Conservation (phyloP, 257 asterid species). For the Linderniella brevidens region DNA sequence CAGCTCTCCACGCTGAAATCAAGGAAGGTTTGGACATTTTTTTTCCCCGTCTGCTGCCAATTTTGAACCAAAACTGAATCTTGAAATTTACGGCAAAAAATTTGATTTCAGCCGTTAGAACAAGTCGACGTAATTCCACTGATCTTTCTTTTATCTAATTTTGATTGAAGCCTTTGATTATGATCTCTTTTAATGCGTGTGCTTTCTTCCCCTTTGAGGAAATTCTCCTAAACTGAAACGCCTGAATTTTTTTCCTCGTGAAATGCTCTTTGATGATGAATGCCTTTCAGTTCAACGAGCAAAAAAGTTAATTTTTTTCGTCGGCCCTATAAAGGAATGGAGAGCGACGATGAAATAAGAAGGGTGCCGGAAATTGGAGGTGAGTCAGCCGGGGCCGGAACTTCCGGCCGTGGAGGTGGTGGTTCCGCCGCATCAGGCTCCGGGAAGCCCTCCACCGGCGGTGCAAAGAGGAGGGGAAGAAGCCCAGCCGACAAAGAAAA, state of each 20-base stretch:
- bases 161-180: no score
- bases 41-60: neutral
- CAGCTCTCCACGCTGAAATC: slow-evolving; percentile 56
- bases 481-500: slow-evolving; percentile 93
- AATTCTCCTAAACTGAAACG: no score
- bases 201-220: no score
- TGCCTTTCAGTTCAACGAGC: neutral
- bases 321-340: slow-evolving; percentile 43
- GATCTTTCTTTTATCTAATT: no score
- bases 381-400: slow-evolving; percentile 28
- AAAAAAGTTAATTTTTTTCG: neutral
- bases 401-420: slow-evolving; percentile 47
- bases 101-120: no score
- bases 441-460: slow-evolving; percentile 37
- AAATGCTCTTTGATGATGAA: neutral
- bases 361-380: slow-evolving; percentile 96
- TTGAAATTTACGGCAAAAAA: no score
- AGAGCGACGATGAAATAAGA: slow-evolving; percentile 96
- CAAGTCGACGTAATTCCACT: no score
- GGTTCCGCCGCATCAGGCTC: slow-evolving; percentile 34
- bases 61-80: no score
- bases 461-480: slow-evolving; percentile 72
- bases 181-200: no score
- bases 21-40: slow-evolving; percentile 38
- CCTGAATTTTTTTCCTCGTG: no score